These are phyloP conservation scores for Agarophyton chilense DNA, from an alignment of 23 red algal genomes.

Conservation along the genomic window DNA sequence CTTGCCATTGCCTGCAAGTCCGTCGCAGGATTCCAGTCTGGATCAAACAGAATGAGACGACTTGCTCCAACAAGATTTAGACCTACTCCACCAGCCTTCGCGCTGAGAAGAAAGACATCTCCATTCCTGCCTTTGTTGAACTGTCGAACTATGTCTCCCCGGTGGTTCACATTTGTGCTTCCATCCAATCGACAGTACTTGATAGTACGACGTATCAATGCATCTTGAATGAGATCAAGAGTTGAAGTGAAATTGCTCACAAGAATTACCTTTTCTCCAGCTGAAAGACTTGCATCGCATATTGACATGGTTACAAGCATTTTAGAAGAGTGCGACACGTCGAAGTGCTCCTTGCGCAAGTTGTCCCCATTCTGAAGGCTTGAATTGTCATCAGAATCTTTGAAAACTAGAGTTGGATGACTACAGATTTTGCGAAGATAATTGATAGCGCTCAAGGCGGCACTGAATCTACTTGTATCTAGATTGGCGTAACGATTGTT, in stretches of 20 bases:
- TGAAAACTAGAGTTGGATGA: slow-evolving; percentile 73
- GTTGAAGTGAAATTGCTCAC: slow-evolving; percentile 78
- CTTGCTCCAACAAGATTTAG: slow-evolving; percentile 96
- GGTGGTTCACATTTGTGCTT: slow-evolving; percentile 66
- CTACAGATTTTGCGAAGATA: slow-evolving; percentile 96
- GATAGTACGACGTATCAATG: slow-evolving; percentile 37
- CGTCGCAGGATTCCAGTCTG: slow-evolving; percentile 96
- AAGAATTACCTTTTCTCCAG: slow-evolving; percentile 59
- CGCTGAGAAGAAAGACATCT: slow-evolving; percentile 82
- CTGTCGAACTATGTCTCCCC: slow-evolving; percentile 72
- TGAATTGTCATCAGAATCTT: slow-evolving; percentile 19
- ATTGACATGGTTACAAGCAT: slow-evolving; percentile 66
- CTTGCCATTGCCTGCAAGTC: slow-evolving; percentile 93
- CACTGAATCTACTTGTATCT: slow-evolving; percentile 46
- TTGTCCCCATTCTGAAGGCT: not conserved
- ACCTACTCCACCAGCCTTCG: slow-evolving; percentile 90
- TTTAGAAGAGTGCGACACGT: slow-evolving; percentile 60
- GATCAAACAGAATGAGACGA: slow-evolving; percentile 96
- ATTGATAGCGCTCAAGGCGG: slow-evolving; percentile 81
- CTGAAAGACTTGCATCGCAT: slow-evolving; percentile 32
- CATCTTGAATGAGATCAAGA: slow-evolving; percentile 72
- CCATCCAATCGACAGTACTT: slow-evolving; percentile 89
- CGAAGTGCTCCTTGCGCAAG: not conserved
- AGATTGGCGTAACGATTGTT: slow-evolving; percentile 47
- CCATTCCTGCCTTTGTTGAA: slow-evolving; percentile 74